These are phyloP conservation scores for Penicillium tannophilum DNA, from an alignment of 495 filamentous ascomycete species.

Conservation along the genomic window DNA sequence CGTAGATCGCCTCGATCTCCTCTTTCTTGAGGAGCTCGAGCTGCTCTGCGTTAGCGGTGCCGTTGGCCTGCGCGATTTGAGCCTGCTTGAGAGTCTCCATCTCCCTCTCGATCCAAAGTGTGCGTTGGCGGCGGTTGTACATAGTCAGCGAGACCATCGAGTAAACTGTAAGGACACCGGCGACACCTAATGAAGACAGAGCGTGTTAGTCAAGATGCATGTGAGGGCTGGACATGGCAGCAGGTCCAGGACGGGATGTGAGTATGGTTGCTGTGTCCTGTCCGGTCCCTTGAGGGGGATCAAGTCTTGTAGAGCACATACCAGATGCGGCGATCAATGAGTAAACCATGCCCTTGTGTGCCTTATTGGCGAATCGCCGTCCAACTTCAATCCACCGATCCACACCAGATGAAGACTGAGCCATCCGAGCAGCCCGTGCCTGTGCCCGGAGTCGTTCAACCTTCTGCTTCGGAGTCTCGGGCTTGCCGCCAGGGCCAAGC, in stretches of 20 bases:
- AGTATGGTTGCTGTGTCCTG: neutral
- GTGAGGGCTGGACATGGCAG: neutral
- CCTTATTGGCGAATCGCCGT: constrained; percentile 75
- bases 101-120: constrained; percentile 65
- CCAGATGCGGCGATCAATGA: constrained; percentile 78
- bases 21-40: constrained; percentile 60
- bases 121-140: constrained; percentile 75
- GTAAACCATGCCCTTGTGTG: constrained; percentile 76
- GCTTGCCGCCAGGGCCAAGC: constrained; percentile 35
- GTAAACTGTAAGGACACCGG: constrained; percentile 73
- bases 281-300: neutral
- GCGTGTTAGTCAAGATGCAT: neutral
- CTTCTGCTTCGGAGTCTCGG: constrained; percentile 87
- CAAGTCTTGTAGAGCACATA: constrained; percentile 44
- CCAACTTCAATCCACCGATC: constrained; percentile 71
- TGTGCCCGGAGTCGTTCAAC: constrained; percentile 83
- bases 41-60: constrained; percentile 58
- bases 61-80: constrained; percentile 60
- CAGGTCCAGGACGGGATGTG: neutral
- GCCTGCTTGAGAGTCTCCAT: constrained; percentile 62
- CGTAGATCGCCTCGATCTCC: constrained; percentile 51
- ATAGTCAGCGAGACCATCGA: constrained; percentile 83
- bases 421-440: constrained; percentile 67
- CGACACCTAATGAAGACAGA: constrained; percentile 57
- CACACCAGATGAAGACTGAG: constrained; percentile 60